These are phyloP conservation scores for Galeopsis tetrahit DNA, from an alignment of 257 asterid genomes.

Conservation along the genomic window DNA sequence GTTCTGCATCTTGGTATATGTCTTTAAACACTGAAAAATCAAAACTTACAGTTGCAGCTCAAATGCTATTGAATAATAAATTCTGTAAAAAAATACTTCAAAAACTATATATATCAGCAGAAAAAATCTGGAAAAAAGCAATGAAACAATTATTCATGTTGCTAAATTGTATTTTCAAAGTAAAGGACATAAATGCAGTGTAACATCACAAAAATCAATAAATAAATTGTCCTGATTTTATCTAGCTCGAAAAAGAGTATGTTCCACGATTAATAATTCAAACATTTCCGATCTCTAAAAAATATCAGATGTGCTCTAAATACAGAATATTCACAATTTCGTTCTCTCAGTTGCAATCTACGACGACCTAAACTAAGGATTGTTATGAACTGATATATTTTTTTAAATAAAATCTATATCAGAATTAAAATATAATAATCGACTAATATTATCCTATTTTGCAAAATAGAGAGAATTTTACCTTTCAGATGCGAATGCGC, in stretches of 20 bases:
- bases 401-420: neutral
- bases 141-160: neutral
- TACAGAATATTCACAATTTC: neutral
- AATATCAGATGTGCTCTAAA: neutral
- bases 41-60: neutral
- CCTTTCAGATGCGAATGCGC: conserved; percentile 23
- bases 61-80: neutral
- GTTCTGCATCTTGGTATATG: conserved; percentile 59
- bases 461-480: neutral
- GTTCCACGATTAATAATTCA: neutral
- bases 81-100: neutral
- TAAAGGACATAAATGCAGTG: neutral
- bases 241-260: neutral
- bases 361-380: neutral
- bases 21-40: conserved; percentile 23
- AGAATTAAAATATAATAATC: neutral
- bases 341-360: neutral
- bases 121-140: neutral
- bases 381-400: neutral
- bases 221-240: neutral
- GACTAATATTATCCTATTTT: neutral
- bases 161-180: neutral
- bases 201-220: neutral
- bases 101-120: too few species aligned
- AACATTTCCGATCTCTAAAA: neutral